Base-by-base conservation (phyloP, 2,329 filamentous ascomycete genomes). In the Xylariaceae sp. region DNA sequence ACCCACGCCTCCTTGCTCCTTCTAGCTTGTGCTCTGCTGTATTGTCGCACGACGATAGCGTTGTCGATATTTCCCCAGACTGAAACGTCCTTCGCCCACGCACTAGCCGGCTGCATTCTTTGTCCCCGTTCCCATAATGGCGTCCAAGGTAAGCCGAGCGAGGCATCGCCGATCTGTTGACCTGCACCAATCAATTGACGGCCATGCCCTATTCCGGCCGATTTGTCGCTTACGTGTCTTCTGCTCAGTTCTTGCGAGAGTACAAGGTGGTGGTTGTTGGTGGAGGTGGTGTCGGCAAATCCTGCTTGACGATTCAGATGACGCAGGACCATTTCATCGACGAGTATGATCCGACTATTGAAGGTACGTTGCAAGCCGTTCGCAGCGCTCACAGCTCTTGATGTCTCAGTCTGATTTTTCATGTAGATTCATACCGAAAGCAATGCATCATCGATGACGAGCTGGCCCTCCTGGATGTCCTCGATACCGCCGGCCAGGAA, bases 391-490 rank as follows among this genome's bases (percentile, higher is more conserved):
- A 4, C n/a, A 12, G 18, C 21, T 30, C 32, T n/a, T 26, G 16
- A 37, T 29, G 15, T 26, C 41, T 29, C 44, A 37, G 51, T 62
- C 67, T 51, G 69, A 62, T 44, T 5, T 26, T 26, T 29, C 71
- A 26, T 16, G 12, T 54, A 99, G 94, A 99, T 72, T 97, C 94
- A 60, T 99, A 99, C 81, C 91, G 94, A 79, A 99, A 99, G 86
- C 94, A 97, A 81, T 97, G 94, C 73, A 87, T 96, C 66, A 95
- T 99, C 72, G 94, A 99, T 71, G 94, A 97, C 66, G 94, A 99
- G 76, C 91, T 96, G 63, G 94, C 94, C 48, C 83, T 99, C 57
- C 87, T 99, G 73, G 94, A 99, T 74, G 94, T 99, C 60, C 86
- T 97, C 71, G 94, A 99, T 74, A 99, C 94, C 51, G 94, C 94